Base-by-base conservation (phyloP, 164 flowering plant genomes). In the Dillenia turbinata region DNA sequence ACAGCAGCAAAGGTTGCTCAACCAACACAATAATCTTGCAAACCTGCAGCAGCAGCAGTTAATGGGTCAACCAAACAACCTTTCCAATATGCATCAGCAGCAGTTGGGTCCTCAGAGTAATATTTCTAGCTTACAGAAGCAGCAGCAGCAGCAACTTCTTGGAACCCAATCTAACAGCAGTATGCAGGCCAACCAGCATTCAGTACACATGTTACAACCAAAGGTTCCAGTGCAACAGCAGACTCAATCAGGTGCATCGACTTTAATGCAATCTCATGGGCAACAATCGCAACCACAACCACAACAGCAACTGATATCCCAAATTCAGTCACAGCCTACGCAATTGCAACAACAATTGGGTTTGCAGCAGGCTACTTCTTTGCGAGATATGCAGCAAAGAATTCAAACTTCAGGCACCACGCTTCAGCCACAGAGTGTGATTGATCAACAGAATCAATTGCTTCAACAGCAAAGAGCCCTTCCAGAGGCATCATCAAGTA, bases 281-380 rank as follows among this genome's bases (percentile, higher is more conserved):
- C 90, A 83, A 62, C 90, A 81, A 57, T 66, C 80, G 52, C 92
- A 84, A 66, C 66, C 78, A 12, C 96, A 81, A 59, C 66, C 78
- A 47, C 66, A 68, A 40, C 59, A 48, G 44, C 63, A 53, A 54
- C 55, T 52, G 13, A 57, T 56, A 49, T 19, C 62, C 47, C 69
- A 61, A 49, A 19, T 33, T 15, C 70, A 67, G 16, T 50, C 57
- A 57, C 69, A 65, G 45, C 54, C 50, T 1, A 12, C 49, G 49
- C 73, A 70, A 12, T 51, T 70, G 53, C 73, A 65, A 22, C 62
- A 65, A 22, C 69, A 59, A 47, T 12, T 65, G 53, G 52, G 50
- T 13, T 16, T 56, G 33, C 64, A 66, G 24, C 24, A 59, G 49
- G 16, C 53, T 12, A 33, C 48, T 15, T 16, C 49, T 9, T 13